Evolutionary conservation across 2,329 filamentous ascomycete species (phyloP), one percentile per base, ranked within the genome.

Genomic region (Diaporthe nobilis): DNA sequence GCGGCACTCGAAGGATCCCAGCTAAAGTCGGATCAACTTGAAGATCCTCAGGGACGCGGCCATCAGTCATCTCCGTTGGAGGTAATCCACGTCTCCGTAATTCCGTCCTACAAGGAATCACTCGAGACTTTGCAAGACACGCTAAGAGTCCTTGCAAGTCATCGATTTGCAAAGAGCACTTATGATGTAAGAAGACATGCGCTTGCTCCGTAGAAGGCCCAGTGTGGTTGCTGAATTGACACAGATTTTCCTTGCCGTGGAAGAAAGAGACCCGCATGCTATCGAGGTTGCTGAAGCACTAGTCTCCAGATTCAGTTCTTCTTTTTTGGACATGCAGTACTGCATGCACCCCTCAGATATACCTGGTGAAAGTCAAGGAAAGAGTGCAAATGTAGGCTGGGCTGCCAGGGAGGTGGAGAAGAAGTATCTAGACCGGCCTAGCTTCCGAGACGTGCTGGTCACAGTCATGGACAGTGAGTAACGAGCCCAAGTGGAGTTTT

Each of bases 41-140:
- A 34, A 6, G 1, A 34, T 47, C 5, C 12, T n/a, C 25, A 8
- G 25, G 37, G 10, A 0, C 6, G n/a, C 67, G 25, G 25, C n/a
- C 2, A 58, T 13, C 37, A 47, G 25, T 34, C 39, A 47, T 5
- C 25, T 17, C 8, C 51, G 5, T 34, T 51, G 2, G 51, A 22
- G 4, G 2, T 47, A 1, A 44, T 71, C 6, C 68, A 71, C 13
- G 68, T 58, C 17, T 44, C 51, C 17, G 25, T 71, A 31, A n/a
- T 71, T 34, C 68, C 68, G 17, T 71, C 68, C 2, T 71, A 71
- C 68, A 71, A 71, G 25, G 68, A 71, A 71, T 57, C 68, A 44
- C 17, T 47, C 1, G 51, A 47, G n/a, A 71, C 68, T 34, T 17
- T 71, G 37, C 37, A 71, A 15, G 68, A 71, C 51, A 71, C 68